Percentiles rank a stretch among this genome's conserved stretches.
phyloP scores from a whole-genome alignment of 371 early-diverging fungal species.

The Mortierella sp. region DNA sequence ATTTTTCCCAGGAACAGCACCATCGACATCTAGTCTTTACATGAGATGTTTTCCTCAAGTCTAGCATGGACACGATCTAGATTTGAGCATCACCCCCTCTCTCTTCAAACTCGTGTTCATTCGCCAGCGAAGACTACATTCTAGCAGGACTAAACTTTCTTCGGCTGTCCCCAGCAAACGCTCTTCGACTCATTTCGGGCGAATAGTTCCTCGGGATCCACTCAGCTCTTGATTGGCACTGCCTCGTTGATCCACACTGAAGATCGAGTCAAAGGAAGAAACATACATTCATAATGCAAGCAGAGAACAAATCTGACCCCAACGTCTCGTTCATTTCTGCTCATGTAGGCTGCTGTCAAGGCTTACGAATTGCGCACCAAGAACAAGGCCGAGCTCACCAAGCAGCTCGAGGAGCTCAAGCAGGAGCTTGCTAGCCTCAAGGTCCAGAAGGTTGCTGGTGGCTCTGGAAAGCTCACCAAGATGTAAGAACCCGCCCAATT shows the following conservation, averaged over 20 bases:
- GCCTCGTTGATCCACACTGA: background rate
- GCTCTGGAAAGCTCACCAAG: conserved; percentile 82
- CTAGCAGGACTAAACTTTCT: no score
- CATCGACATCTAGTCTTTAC: background rate
- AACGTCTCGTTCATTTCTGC: conserved; percentile 7
- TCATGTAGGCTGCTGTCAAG: conserved; percentile 80
- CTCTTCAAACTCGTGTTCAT: no score
- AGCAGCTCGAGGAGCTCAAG: conserved; percentile 93
- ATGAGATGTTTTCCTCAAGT: background rate
- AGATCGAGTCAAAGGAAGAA: background rate
- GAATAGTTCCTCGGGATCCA: background rate
- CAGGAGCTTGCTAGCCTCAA: conserved; percentile 90
- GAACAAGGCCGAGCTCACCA: conserved; percentile 89
- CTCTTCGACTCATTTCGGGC: background rate
- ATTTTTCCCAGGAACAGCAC: background rate
- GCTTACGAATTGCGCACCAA: conserved; percentile 91
- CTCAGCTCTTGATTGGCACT: background rate
- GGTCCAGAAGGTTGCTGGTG: conserved; percentile 91
- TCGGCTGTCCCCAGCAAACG: no score
- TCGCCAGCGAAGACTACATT: no score
- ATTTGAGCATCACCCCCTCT: background rate
- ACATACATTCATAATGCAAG: no score
- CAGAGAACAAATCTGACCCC: conserved; percentile 21
- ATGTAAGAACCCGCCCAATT: conserved; percentile 64
- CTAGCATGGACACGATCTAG: background rate